Conservation (phyloP, 1,139 yeast species). For the Blastobotrys malaysiensis region DNA sequence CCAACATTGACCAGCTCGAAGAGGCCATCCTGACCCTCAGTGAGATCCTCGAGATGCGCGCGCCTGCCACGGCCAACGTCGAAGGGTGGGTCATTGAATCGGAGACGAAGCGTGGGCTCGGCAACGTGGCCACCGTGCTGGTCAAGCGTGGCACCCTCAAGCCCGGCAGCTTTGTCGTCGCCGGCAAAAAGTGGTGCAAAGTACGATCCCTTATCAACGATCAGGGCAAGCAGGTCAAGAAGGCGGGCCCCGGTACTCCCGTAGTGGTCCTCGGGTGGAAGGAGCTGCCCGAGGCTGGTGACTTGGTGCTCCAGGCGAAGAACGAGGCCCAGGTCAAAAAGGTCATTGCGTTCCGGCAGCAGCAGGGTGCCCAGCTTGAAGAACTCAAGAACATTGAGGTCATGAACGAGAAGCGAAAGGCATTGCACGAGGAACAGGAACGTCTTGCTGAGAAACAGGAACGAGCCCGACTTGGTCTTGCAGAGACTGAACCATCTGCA, state of each 20-base stretch:
- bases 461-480: conserved; percentile 31
- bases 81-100: conserved; percentile 95
- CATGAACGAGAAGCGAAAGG: conserved; percentile 52
- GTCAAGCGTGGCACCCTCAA: conserved; percentile 74
- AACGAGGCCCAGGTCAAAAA: conserved; percentile 71
- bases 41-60: conserved; percentile 73
- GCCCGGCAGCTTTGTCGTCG: conserved; percentile 66
- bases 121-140: conserved; percentile 79
- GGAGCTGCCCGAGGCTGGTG: conserved; percentile 89
- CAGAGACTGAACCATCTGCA: too few species aligned
- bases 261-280: conserved; percentile 96
- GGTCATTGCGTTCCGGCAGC: conserved; percentile 59
- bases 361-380: conserved; percentile 51
- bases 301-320: conserved; percentile 69
- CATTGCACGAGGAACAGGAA: conserved; percentile 42
- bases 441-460: conserved; percentile 29
- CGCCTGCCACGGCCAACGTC: conserved; percentile 47
- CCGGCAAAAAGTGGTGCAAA: conserved; percentile 83
- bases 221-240: conserved; percentile 53
- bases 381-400: conserved; percentile 63
- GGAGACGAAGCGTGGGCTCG: conserved; percentile 74
- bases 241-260: conserved; percentile 85
- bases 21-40: conserved; percentile 83
- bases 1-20: conserved; percentile 82
- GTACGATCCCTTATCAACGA: conserved; percentile 81